A percentile compares a stretch with the other conserved stretches of the same genome.
Evolutionary conservation across 495 filamentous ascomycete genomes (phyloP).

Genomic region (Podospora pseudocomata): DNA sequence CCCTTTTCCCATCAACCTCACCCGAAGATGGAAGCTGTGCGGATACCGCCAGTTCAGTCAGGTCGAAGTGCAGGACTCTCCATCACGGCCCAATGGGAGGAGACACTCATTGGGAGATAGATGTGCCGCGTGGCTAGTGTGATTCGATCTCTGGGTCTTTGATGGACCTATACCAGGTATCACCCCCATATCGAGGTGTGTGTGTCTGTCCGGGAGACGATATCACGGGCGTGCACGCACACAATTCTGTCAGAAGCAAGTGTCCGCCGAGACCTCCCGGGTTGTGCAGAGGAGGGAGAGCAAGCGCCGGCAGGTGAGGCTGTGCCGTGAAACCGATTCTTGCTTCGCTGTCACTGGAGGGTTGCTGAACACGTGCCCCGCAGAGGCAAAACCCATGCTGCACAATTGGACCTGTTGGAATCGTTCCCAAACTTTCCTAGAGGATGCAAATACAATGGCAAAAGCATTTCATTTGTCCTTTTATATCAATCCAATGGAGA

Average conservation of each 20-base stretch:
- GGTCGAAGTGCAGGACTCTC: not conserved
- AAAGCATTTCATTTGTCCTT: not conserved
- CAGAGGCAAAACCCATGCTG: slow-evolving; percentile 8
- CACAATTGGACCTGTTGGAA: not conserved
- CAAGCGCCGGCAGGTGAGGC: slow-evolving; percentile 11
- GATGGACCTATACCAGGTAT: not conserved
- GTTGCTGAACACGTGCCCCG: slow-evolving; percentile 7
- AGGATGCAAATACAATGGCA: not conserved
- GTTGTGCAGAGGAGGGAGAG: not conserved
- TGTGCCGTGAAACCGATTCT: slow-evolving; percentile 4
- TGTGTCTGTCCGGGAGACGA: not conserved
- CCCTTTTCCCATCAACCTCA: not conserved
- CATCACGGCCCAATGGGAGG: not conserved
- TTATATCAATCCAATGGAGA: not conserved
- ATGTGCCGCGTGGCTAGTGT: slow-evolving; percentile 4
- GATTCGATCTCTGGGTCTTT: not conserved
- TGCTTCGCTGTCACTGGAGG: slow-evolving; percentile 3
- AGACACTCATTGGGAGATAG: not conserved
- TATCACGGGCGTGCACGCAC: not conserved
- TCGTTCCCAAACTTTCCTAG: not conserved
- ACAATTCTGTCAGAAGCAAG: no score
- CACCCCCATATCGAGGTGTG: not conserved
- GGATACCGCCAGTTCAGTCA: not conserved
- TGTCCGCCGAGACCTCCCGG: not conserved
- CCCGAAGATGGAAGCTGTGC: no score